phyloP scores from a whole-genome alignment of 2,329 filamentous ascomycete genomes.

The Bipolaris cookei region DNA sequence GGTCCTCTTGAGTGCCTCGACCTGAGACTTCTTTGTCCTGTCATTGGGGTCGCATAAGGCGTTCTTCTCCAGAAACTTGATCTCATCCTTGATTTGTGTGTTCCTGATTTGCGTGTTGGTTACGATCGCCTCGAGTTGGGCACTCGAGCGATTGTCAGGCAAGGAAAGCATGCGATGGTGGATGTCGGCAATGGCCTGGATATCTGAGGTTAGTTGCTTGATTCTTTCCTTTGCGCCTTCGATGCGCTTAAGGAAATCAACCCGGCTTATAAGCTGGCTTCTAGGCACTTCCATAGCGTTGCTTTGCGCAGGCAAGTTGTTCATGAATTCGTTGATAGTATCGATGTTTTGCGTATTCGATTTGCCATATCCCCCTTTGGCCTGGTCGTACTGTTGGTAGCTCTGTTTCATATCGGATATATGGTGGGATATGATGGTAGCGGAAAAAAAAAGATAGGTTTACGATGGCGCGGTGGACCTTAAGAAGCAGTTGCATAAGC shows the following conservation, averaged over 20 bases:
- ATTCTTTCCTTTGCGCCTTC: conserved; percentile 71
- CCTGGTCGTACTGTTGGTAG: conserved; percentile 64
- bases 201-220: conserved; percentile 67
- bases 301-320: conserved; percentile 11
- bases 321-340: conserved; percentile 22
- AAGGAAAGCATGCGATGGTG: conserved; percentile 75
- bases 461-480: too few relatives aligned
- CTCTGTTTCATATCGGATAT: conserved; percentile 39
- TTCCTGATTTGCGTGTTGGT: conserved; percentile 64
- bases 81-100: conserved; percentile 76
- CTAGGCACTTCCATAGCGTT: conserved; percentile 62
- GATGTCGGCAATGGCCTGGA: conserved; percentile 70
- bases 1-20: conserved; percentile 71
- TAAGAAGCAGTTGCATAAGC: not conserved
- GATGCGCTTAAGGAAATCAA: conserved; percentile 72
- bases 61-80: conserved; percentile 76
- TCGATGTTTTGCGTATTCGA: conserved; percentile 28
- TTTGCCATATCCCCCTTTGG: conserved; percentile 41
- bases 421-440: conserved; percentile 11
- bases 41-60: conserved; percentile 68
- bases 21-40: conserved; percentile 71
- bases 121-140: conserved; percentile 70
- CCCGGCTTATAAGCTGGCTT: conserved; percentile 60
- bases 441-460: too few relatives aligned
- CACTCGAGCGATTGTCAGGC: conserved; percentile 60